phyloP scores from a whole-genome alignment of 2,329 filamentous ascomycete species.

The Colletotrichum liaoningense region DNA sequence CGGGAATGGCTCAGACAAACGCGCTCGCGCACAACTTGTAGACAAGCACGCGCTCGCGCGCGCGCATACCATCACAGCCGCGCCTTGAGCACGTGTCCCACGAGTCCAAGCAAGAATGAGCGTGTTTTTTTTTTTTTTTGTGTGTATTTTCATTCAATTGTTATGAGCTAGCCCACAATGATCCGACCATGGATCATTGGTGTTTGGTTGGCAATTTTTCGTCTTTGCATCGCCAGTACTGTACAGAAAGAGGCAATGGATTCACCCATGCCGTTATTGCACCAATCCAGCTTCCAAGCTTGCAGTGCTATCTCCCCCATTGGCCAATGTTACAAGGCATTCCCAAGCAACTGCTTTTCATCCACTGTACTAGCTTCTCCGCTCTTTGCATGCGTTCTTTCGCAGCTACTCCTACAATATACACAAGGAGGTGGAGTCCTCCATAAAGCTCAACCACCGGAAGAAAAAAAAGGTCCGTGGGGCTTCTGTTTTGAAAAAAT shows the following conservation, averaged over 20 bases:
- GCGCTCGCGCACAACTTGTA: neutral
- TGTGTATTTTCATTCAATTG: constrained; percentile 33
- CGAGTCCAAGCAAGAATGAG: neutral
- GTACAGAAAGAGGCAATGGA: constrained; percentile 32
- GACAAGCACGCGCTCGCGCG: constrained; percentile 18
- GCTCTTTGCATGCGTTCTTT: constrained; percentile 15
- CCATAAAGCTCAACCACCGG: constrained; percentile 24
- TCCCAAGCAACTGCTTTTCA: constrained; percentile 34
- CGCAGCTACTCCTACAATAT: constrained; percentile 32
- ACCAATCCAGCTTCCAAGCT: constrained; percentile 33
- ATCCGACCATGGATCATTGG: constrained; percentile 24
- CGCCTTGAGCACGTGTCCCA: constrained; percentile 9
- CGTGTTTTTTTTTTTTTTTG: constrained; percentile 8
- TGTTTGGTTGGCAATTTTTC: constrained; percentile 26
- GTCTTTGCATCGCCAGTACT: constrained; percentile 28
- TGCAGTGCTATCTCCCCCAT: constrained; percentile 25
- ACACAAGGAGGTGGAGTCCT: constrained; percentile 31
- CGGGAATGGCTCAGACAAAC: constrained; percentile 11
- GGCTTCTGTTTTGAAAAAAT: constrained; percentile 28
- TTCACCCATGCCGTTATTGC: constrained; percentile 31
- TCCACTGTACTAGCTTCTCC: constrained; percentile 27
- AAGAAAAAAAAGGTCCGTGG: constrained; percentile 22
- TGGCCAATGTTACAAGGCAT: constrained; percentile 35
- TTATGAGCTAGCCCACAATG: constrained; percentile 34
- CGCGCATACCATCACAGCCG: constrained; percentile 2